phyloP scores from a whole-genome alignment of 179 eudicot genomes.

The Carnegiea gigantea region DNA sequence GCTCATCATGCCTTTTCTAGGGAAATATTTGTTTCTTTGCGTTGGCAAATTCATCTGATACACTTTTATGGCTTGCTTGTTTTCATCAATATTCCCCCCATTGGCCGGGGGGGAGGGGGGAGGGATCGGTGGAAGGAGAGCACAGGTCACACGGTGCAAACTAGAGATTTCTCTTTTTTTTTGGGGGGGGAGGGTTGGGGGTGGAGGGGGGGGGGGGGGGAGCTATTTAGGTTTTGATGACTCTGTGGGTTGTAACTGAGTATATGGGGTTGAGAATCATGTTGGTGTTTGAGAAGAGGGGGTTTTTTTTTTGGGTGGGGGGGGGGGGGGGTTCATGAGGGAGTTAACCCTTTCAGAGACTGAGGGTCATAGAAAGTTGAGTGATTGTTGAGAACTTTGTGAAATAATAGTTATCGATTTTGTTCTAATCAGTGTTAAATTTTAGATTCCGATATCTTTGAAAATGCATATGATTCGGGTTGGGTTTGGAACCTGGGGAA shows the following conservation, averaged over 20 bases:
- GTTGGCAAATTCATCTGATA: too few species aligned
- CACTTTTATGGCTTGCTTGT: too few species aligned
- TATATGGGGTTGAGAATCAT: neutral
- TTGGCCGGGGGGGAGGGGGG: too few species aligned
- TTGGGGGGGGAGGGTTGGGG: too few species aligned
- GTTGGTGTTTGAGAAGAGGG: neutral
- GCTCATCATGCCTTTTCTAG: neutral
- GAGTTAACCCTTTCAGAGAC: neutral
- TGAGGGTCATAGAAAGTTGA: neutral
- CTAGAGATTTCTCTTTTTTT: too few species aligned
- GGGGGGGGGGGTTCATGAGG: neutral
- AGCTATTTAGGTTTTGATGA: neutral
- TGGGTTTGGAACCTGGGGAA: neutral
- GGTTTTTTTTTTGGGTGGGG: too few species aligned
- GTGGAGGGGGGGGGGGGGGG: too few species aligned
- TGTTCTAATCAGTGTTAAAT: neutral
- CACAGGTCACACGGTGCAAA: too few species aligned
- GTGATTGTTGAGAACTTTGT: neutral
- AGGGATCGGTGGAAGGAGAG: too few species aligned
- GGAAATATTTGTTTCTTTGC: neutral
- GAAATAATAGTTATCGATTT: neutral
- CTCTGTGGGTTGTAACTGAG: neutral
- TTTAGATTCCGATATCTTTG: too few species aligned
- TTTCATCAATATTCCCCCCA: too few species aligned
- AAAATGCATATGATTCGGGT: neutral